phyloP scores from a whole-genome alignment of 1,139 yeast species.

The Protomyces inouyei region DNA sequence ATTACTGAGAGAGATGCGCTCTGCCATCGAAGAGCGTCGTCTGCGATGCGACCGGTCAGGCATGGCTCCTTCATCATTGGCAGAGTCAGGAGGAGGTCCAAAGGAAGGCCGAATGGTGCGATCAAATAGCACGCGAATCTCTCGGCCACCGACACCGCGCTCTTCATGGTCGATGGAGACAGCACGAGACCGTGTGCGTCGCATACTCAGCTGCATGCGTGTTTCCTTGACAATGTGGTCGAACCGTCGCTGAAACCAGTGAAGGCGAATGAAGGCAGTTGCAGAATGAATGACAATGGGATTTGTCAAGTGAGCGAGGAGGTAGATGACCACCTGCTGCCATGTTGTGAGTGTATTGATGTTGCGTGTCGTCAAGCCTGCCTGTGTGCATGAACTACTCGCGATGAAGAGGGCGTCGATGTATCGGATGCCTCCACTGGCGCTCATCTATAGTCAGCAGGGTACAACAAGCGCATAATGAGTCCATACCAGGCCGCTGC shows the following conservation, averaged over 20 bases:
- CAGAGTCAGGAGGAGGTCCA: background rate
- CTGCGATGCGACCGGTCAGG: background rate
- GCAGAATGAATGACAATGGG: constrained; percentile 87
- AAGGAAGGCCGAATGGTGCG: background rate
- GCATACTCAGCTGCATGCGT: constrained; percentile 68
- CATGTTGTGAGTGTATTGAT: constrained; percentile 57
- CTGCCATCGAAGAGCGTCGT: background rate
- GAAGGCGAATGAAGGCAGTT: constrained; percentile 70
- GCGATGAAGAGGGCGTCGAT: constrained; percentile 76
- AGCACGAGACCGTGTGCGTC: constrained; percentile 55
- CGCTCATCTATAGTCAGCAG: constrained; percentile 3
- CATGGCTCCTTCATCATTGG: background rate
- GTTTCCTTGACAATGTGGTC: constrained; percentile 63
- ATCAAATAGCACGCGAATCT: constrained; percentile 28
- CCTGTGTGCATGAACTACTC: constrained; percentile 77
- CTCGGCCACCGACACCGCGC: constrained; percentile 28
- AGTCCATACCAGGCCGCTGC: constrained; percentile 11
- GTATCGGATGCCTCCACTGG: constrained; percentile 49
- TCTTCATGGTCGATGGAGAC: constrained; percentile 19
- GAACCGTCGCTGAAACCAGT: constrained; percentile 85
- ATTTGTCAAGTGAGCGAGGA: constrained; percentile 62
- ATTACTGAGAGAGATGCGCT: background rate
- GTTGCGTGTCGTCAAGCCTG: constrained; percentile 80
- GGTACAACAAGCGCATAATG: background rate
- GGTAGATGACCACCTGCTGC: constrained; percentile 59